A percentile compares a stretch with the other conserved stretches of the same genome.
Evolutionary conservation across 257 asterid species (phyloP).

Genomic region (Capsicum baccatum): DNA sequence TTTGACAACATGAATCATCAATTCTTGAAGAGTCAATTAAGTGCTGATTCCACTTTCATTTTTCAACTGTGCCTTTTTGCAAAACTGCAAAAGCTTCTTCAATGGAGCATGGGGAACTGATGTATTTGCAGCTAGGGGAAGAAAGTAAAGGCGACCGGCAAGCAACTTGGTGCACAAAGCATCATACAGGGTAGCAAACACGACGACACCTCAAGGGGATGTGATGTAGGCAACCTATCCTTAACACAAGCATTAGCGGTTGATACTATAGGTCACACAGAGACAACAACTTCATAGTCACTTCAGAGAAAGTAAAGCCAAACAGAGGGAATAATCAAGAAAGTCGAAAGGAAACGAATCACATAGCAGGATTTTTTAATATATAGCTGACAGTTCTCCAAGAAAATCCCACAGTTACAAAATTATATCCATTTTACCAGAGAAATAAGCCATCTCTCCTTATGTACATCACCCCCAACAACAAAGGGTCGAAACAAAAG

Average conservation of each 20-base stretch:
- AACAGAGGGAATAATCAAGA: conserved; percentile 6
- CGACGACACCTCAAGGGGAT: not conserved
- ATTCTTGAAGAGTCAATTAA: not conserved
- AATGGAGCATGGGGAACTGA: not conserved
- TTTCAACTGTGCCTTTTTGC: conserved; percentile 14
- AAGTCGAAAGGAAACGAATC: conserved; percentile 18
- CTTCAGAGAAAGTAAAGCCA: not conserved
- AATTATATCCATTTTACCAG: conserved; percentile 8
- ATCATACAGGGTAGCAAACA: not conserved
- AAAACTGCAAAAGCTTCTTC: conserved; percentile 23
- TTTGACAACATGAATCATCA: conserved; percentile 1
- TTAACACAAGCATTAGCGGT: not conserved
- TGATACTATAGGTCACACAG: not conserved
- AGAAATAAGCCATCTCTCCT: conserved; percentile 27
- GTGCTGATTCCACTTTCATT: conserved; percentile 20
- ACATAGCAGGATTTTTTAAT: not conserved
- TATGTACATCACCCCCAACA: conserved; percentile 37
- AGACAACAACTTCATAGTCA: not conserved
- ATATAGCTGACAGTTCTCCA: not conserved
- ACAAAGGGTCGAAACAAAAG: not conserved
- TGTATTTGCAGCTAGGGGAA: not conserved
- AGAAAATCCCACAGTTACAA: conserved; percentile 28
- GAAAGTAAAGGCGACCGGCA: not conserved
- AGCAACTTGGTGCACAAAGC: not conserved
- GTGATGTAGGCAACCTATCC: not conserved